phyloP scores from a whole-genome alignment of 2,329 filamentous ascomycete species.

The Chrysosporium keratinophilum region DNA sequence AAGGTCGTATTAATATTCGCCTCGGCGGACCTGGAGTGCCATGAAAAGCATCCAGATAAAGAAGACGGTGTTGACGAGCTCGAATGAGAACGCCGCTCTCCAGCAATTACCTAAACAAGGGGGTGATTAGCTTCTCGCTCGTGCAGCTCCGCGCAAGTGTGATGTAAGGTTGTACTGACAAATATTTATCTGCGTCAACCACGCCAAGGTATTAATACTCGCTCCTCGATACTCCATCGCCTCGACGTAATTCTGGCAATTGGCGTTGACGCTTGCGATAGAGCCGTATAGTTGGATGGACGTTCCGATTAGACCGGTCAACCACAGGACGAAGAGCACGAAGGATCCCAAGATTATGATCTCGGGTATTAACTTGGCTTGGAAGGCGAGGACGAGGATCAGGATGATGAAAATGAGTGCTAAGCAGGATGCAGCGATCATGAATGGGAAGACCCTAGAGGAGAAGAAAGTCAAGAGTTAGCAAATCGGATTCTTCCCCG shows the following conservation, averaged over 20 bases:
- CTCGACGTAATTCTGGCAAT: conserved; percentile 49
- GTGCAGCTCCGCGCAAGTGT: neutral
- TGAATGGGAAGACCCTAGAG: conserved; percentile 54
- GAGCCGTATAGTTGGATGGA: conserved; percentile 51
- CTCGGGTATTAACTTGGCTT: conserved; percentile 48
- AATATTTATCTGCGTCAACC: conserved; percentile 52
- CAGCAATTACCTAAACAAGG: conserved; percentile 45
- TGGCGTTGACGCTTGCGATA: conserved; percentile 46
- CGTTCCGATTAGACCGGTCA: conserved; percentile 54
- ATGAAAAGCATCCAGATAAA: conserved; percentile 58
- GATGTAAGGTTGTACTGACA: conserved; percentile 36
- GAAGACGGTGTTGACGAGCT: conserved; percentile 53
- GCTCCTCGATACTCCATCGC: conserved; percentile 39
- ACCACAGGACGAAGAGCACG: conserved; percentile 51
- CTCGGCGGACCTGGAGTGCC: conserved; percentile 45
- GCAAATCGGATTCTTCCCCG: neutral
- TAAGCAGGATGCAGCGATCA: conserved; percentile 48
- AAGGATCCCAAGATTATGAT: conserved; percentile 51
- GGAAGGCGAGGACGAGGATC: conserved; percentile 47
- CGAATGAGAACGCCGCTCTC: conserved; percentile 54
- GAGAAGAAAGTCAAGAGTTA: conserved; percentile 5
- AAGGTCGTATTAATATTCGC: conserved; percentile 16
- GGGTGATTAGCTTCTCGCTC: neutral
- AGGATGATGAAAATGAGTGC: conserved; percentile 50
- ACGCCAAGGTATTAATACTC: conserved; percentile 48